Base-by-base conservation (phyloP, 2,329 filamentous ascomycete species). In the Talaromyces sp. region DNA sequence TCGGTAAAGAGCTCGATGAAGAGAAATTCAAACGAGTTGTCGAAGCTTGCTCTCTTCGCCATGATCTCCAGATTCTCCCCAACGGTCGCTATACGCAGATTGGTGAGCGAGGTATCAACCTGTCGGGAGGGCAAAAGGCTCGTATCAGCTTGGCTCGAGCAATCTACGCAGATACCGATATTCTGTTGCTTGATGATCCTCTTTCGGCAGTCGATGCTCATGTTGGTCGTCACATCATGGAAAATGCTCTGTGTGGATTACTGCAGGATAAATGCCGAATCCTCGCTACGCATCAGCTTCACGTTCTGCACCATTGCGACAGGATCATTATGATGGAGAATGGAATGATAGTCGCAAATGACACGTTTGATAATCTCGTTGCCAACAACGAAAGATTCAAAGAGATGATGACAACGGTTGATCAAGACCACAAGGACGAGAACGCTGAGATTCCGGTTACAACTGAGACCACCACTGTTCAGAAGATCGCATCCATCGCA, bases 271-370 rank as follows among this genome's bases (percentile, higher is more conserved):
- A 96, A 75, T 91, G 89, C 67, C 83, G 91, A 25, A 86, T 96
- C 28, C 80, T 96, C 28, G 91, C 91, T 1, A 96, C 91, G 0
- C 91, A 96, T 72, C 91, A 96, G 70, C 82, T 96, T 15, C 93
- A 92, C 80, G 90, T 96, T 55, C 81, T 96, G 5, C 90, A 83
- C 69, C 86, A 90, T 43, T 95, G 90, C 65, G 91, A 96, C 69
- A 82, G 91, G 41, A 91, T 96, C 63, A 84, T 96, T 53, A 92
- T 89, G 88, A 90, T 96, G 82, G 88, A 95, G 57, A 84, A 84
- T 10, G 91, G 91, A 58, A 84, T 80, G 58, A 87, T 96, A 56
- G 84, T 88, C 70, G 89, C 90, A n/a, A 79, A 96, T 41, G 90
- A 91, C 64, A 95, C 91, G 0, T 96, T 91, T 66, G 83, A 88